Conservation (phyloP, 208 protist species). For the Phytomonas serpens region DNA sequence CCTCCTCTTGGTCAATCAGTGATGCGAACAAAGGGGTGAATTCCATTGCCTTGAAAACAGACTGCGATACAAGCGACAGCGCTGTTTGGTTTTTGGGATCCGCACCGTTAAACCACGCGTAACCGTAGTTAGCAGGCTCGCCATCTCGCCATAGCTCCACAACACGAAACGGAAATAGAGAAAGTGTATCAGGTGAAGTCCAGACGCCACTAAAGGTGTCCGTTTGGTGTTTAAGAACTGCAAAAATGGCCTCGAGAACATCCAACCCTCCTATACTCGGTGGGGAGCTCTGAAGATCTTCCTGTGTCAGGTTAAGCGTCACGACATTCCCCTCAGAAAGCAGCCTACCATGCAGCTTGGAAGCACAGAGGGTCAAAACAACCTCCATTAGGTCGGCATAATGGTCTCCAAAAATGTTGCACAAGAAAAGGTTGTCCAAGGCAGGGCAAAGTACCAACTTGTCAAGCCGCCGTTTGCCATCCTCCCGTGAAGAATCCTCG, state of each 20-base stretch:
- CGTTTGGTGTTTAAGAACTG: not conserved
- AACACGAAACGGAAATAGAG: conserved; percentile 39
- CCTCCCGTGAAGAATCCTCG: not conserved
- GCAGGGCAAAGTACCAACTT: conserved; percentile 34
- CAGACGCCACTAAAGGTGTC: not conserved
- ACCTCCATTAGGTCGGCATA: conserved; percentile 37
- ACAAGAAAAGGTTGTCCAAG: conserved; percentile 37
- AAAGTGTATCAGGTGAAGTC: conserved; percentile 11
- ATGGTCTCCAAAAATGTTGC: conserved; percentile 38
- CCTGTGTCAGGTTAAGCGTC: conserved; percentile 20
- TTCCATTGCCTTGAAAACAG: conserved; percentile 16
- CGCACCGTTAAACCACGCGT: conserved; percentile 7
- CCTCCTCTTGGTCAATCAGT: conserved; percentile 2
- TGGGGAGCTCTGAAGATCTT: conserved; percentile 13
- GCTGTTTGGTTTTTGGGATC: conserved; percentile 12
- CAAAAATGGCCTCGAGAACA: conserved; percentile 17
- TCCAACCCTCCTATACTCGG: conserved; percentile 25
- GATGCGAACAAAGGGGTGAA: conserved; percentile 44
- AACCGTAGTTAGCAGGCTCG: not conserved
- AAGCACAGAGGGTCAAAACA: conserved; percentile 21
- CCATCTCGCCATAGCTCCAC: conserved; percentile 15
- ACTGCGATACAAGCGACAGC: conserved; percentile 28
- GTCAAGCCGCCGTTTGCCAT: not conserved
- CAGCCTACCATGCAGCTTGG: conserved; percentile 34
- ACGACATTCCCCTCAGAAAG: conserved; percentile 60